phyloP scores from a whole-genome alignment of 164 flowering plant species.

The Kalanchoe fedtschenkoi region DNA sequence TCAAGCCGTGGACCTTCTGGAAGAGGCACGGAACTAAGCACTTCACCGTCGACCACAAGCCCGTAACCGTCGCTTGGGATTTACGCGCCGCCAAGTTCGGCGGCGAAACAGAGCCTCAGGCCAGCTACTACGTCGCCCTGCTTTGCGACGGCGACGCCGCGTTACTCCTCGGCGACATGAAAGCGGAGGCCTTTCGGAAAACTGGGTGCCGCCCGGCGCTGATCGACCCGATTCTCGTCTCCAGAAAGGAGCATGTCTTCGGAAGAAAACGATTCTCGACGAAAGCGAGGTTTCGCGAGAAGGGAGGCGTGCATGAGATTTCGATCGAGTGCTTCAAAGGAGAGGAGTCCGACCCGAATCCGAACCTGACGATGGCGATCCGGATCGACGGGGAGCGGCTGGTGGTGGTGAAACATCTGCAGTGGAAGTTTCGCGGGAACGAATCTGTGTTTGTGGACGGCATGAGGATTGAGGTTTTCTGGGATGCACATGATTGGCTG shows the following conservation, averaged over 20 bases:
- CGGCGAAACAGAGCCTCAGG: constrained; percentile 41
- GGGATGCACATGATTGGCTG: constrained; percentile 74
- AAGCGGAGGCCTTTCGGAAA: constrained; percentile 39
- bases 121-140: constrained; percentile 49
- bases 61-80: constrained; percentile 44
- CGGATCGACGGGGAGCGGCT: constrained; percentile 35
- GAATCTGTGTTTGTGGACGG: constrained; percentile 27
- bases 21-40: constrained; percentile 46
- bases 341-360: neutral
- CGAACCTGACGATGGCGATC: constrained; percentile 26
- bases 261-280: constrained; percentile 45
- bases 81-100: constrained; percentile 40
- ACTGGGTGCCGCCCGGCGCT: constrained; percentile 45
- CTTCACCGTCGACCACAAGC: constrained; percentile 26
- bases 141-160: constrained; percentile 44
- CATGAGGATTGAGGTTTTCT: constrained; percentile 33
- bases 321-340: constrained; percentile 29
- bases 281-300: constrained; percentile 32
- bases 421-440: constrained; percentile 71
- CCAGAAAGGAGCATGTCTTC: constrained; percentile 44
- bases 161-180: constrained; percentile 41
- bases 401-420: constrained; percentile 42
- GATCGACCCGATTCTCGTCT: constrained; percentile 32
- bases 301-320: constrained; percentile 27
- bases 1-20: constrained; percentile 68